Percentiles rank a stretch among this genome's conserved stretches.
These are phyloP conservation scores for Saccharomycopsis sp. DNA, from an alignment of 805 yeast species.

Conservation along the genomic window DNA sequence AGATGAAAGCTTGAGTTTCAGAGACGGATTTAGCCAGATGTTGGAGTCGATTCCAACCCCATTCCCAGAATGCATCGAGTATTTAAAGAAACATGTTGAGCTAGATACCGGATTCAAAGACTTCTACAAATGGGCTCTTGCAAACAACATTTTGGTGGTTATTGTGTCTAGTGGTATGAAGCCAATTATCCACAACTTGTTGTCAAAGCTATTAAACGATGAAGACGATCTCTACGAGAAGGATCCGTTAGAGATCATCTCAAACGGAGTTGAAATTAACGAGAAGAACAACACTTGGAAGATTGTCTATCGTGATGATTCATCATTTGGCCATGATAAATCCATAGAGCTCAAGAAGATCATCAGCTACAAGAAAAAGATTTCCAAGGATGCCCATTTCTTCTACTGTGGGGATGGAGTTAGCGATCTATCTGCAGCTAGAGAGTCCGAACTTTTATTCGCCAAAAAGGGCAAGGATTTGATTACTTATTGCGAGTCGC, in stretches of 20 bases:
- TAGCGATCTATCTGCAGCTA: slow-evolving; percentile 89
- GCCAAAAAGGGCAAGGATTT: slow-evolving; percentile 92
- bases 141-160: slow-evolving; percentile 69
- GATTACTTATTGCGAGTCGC: slow-evolving; percentile 74
- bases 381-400: slow-evolving; percentile 47
- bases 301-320: slow-evolving; percentile 77
- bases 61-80: slow-evolving; percentile 74
- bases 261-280: slow-evolving; percentile 62
- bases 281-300: slow-evolving; percentile 57
- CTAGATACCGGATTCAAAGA: slow-evolving; percentile 87
- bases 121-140: slow-evolving; percentile 74
- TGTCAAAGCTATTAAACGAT: slow-evolving; percentile 49
- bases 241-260: slow-evolving; percentile 66
- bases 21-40: slow-evolving; percentile 84
- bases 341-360: slow-evolving; percentile 60
- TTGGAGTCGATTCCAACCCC: slow-evolving; percentile 61
- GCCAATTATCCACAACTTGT: slow-evolving; percentile 77
- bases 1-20: slow-evolving; percentile 57
- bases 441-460: slow-evolving; percentile 86
- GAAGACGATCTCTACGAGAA: slow-evolving; percentile 46
- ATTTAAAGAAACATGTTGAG: slow-evolving; percentile 54
- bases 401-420: slow-evolving; percentile 99
- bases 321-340: slow-evolving; percentile 93
- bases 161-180: slow-evolving; percentile 92
- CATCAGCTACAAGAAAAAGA: slow-evolving; percentile 30